Percentiles rank a stretch among this genome's conserved stretches.
phyloP scores from a whole-genome alignment of 208 protist species.

The Crithidia brevicula region DNA sequence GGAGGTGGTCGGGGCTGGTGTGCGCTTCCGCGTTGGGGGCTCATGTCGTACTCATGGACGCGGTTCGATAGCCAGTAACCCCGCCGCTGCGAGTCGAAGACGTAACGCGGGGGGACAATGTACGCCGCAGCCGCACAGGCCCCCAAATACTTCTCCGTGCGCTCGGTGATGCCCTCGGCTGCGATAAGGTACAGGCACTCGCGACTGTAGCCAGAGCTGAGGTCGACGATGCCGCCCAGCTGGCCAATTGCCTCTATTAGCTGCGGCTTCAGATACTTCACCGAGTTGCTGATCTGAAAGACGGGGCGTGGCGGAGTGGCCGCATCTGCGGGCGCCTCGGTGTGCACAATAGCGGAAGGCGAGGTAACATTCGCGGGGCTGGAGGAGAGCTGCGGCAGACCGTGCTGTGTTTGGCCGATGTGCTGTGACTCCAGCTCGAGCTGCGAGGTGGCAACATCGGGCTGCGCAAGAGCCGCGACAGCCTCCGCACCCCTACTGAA shows the following conservation, averaged over 20 bases:
- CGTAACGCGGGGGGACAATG: constrained; percentile 74
- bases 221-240: constrained; percentile 58
- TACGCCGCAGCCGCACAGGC: constrained; percentile 62
- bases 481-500: too few species aligned
- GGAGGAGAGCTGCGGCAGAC: background rate
- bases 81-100: constrained; percentile 58
- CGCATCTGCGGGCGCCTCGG: background rate
- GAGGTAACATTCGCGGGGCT: background rate
- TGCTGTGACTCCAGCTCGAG: constrained; percentile 29
- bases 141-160: constrained; percentile 80
- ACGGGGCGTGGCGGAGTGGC: background rate
- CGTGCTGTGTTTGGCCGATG: constrained; percentile 27
- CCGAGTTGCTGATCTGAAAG: constrained; percentile 78
- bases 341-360: background rate
- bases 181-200: constrained; percentile 60
- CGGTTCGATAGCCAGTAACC: constrained; percentile 62
- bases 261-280: constrained; percentile 39
- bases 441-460: too few species aligned
- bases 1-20: constrained; percentile 9
- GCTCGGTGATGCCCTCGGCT: constrained; percentile 69
- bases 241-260: constrained; percentile 42
- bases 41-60: constrained; percentile 64
- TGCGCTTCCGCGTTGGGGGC: constrained; percentile 38
- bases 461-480: too few species aligned
- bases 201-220: constrained; percentile 42